Evolutionary conservation across 202 grass and related monocot species (phyloP).

Genomic region (Schoenoplectus triqueter): DNA sequence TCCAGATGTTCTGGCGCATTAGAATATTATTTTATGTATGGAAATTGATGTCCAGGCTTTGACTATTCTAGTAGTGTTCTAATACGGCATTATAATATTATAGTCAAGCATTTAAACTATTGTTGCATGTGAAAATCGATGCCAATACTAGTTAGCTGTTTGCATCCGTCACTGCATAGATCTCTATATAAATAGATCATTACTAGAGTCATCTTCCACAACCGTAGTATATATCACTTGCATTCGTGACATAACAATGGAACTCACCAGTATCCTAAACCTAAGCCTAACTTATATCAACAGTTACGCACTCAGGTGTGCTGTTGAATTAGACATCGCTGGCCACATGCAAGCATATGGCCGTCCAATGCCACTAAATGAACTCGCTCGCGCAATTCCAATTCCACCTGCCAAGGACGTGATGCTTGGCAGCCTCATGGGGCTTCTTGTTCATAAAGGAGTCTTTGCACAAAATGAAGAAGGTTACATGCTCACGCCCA

Average conservation of each 20-base stretch:
- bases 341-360: slow-evolving; percentile 19
- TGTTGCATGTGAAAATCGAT: no score
- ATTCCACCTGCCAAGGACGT: not conserved
- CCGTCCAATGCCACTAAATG: not conserved
- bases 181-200: not conserved
- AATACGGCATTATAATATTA: no score
- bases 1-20: no score
- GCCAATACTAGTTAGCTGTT: no score
- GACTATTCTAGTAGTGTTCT: no score
- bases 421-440: slow-evolving; percentile 21
- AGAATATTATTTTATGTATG: no score
- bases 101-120: no score
- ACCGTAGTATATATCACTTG: not conserved
- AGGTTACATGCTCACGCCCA: slow-evolving; percentile 1
- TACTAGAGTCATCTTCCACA: not conserved
- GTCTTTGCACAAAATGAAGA: slow-evolving; percentile 10
- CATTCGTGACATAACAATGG: not conserved
- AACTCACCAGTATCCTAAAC: not conserved
- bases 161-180: no score
- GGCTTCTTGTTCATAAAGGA: slow-evolving; percentile 18
- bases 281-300: not conserved
- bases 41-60: no score
- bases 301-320: not conserved
- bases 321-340: slow-evolving; percentile 11
- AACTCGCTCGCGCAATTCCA: slow-evolving; percentile 28